Evolutionary conservation across 2,329 filamentous ascomycete genomes (phyloP), one percentile per base, ranked within the genome.

Genomic region (Trichoderma citrinoviride): DNA sequence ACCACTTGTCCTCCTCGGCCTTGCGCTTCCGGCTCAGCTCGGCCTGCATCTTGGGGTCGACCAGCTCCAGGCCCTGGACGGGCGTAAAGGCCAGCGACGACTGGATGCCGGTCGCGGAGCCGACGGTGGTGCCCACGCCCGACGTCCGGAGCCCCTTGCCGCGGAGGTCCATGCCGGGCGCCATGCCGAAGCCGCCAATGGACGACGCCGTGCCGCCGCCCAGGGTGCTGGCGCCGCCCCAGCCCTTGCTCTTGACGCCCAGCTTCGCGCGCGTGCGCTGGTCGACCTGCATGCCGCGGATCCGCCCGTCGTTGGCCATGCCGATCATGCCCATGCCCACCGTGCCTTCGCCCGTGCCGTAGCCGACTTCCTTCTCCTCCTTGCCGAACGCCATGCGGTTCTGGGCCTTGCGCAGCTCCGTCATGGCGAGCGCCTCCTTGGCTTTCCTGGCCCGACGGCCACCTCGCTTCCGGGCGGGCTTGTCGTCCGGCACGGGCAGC

Each of bases 341-440:
- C 0, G 93, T 96, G 63, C 87, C 87, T 70, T 97, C 93, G 57
- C 93, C 92, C 0, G 87, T 87, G 41, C 93, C 94, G 75, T 96
- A 98, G 37, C 93, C 94, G 1, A 95, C 89, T 77, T 99, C 95
- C 71, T 87, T 89, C 78, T 99, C 95, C 77, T 98, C 94, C 75
- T 96, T 95, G 65, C 93, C 93, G 73, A 99, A 99, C 0, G 89
- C 92, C 86, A 99, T 90, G 61, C 95, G 87, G 79, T 99, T 99
- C 78, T 98, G 95, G 5, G 93, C 93, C 77, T 98, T 97, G 69
- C 93, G 89, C 33, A 99, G 82, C 63, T 99, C 95, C 0, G 95
- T 99, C 92, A 97, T 96, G 66, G 95, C 94, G 7, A 92, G 92
- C 4, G 94, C 93, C 77, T 97, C 95, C 83, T 99, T 99, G 66